phyloP scores from a whole-genome alignment of 176 grass and related monocot genomes.

The Rhipidocladum racemiflorum region DNA sequence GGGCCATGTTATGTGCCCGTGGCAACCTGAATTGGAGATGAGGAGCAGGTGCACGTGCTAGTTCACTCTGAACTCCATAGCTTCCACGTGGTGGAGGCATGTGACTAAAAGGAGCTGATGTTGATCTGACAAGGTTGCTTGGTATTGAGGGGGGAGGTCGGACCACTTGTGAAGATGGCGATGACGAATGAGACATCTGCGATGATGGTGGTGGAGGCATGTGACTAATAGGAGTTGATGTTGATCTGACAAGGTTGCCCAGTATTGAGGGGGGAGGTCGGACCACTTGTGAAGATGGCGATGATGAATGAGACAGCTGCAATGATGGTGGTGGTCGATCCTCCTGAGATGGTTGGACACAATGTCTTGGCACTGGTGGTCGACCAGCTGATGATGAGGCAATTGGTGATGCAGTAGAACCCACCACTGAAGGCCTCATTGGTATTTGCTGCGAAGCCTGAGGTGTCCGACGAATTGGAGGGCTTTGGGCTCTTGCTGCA shows the following conservation, averaged over 20 bases:
- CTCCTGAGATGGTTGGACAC: constrained; percentile 12
- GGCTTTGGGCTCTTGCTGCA: constrained; percentile 38
- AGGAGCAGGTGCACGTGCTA: constrained; percentile 59
- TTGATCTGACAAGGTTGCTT: constrained; percentile 27
- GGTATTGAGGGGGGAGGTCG: constrained; percentile 6
- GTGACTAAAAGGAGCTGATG: constrained; percentile 27
- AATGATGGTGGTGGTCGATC: constrained; percentile 23
- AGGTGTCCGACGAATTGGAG: constrained; percentile 31
- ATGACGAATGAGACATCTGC: not conserved
- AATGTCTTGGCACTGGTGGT: constrained; percentile 21
- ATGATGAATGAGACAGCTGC: not conserved
- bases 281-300: constrained; percentile 16
- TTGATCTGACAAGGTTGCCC: constrained; percentile 27
- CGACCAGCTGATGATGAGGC: constrained; percentile 4
- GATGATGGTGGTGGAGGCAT: constrained; percentile 16
- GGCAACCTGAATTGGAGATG: constrained; percentile 59
- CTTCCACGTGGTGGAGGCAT: constrained; percentile 30
- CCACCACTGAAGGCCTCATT: constrained; percentile 2
- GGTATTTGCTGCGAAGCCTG: constrained; percentile 43
- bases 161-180: constrained; percentile 16
- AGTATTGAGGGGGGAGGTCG: constrained; percentile 5
- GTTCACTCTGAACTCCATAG: constrained; percentile 41
- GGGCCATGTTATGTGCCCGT: constrained; percentile 10
- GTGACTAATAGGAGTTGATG: constrained; percentile 30
- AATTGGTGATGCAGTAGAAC: not conserved